Base-by-base conservation (phyloP, 805 yeast species). In the Teunomyces lycoperdinae region DNA sequence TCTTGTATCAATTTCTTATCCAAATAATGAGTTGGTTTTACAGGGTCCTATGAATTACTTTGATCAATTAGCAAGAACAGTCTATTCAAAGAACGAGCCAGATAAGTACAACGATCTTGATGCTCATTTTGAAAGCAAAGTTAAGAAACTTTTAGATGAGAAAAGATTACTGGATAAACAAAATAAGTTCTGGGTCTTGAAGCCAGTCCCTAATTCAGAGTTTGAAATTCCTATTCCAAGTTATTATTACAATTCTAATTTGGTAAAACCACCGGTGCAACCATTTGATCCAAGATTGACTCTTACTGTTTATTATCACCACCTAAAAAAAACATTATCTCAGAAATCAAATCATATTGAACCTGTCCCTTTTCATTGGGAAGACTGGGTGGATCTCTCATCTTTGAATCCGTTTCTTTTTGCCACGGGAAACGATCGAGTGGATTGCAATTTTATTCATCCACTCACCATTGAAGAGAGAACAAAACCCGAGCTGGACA, bases 341-440 rank as follows among this genome's bases (percentile, higher is more conserved):
- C n/a, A 41, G 13, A 31, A 35, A 9, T 6, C 53, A 49, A 58
- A 50, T 13, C 52, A 17, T 45, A 57, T 34, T 50, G 71, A 42
- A 8, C 49, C 47, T 9, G 49, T 55, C 1, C 52, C 80, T 0
- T 79, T 80, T 61, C 79, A 78, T 53, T 80, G 84, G 84, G 69
- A 68, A 48, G 84, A 80, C 57, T 79, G 83, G 77, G 69, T 71
- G 3, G 82, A 79, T 49, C 64, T 78, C 63, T 67, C 73, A 6
- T 63, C 66, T 20, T 60, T 77, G 50, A 63, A 69, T 42, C 65
- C 46, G 39, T 50, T 43, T 26, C 35, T 53, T 34, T 31, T 50
- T 16, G 48, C 48, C 3, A 34, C 45, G 3, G 42, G 42, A 3
- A 44, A 40, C 9, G 50, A 52, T 17, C 49, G 50, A 20, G 44